A percentile compares a stretch with the other conserved stretches of the same genome.
These are phyloP conservation scores for Alternaria burnsii DNA, from an alignment of 2,329 filamentous ascomycete genomes.

Conservation along the genomic window DNA sequence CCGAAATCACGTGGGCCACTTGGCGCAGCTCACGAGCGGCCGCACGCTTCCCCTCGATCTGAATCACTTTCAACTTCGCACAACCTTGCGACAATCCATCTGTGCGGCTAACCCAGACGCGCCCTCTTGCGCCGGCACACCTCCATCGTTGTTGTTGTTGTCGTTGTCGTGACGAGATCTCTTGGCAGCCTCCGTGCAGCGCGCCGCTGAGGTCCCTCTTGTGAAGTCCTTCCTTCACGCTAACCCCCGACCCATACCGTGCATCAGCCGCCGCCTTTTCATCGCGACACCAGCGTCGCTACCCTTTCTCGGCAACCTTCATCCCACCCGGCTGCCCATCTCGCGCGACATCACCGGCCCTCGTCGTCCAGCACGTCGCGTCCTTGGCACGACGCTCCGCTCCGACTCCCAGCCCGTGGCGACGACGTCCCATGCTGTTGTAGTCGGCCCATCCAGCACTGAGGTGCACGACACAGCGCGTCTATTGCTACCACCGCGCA, in stretches of 20 bases:
- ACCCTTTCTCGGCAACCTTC: constrained; percentile 13
- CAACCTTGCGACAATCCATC: background rate
- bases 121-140: constrained; percentile 10
- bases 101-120: constrained; percentile 8
- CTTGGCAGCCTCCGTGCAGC: constrained; percentile 19
- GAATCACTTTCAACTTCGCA: constrained; percentile 10
- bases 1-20: constrained; percentile 21
- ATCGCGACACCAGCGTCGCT: constrained; percentile 20
- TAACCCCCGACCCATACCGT: constrained; percentile 23
- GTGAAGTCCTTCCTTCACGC: constrained; percentile 23
- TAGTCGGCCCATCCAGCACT: constrained; percentile 35
- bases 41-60: constrained; percentile 12
- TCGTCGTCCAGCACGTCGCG: constrained; percentile 4
- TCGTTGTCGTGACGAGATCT: constrained; percentile 17
- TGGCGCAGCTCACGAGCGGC: constrained; percentile 21
- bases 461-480: constrained; percentile 34
- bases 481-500: constrained; percentile 22
- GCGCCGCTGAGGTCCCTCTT: constrained; percentile 18
- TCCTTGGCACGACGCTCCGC: constrained; percentile 26
- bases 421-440: constrained; percentile 44
- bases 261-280: constrained; percentile 29
- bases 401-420: constrained; percentile 31
- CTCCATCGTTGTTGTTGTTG: constrained; percentile 9
- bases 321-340: constrained; percentile 12
- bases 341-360: constrained; percentile 15